Conservation (phyloP, 2,329 filamentous ascomycete genomes). For the Parasarocladium wereldwijsianum region DNA sequence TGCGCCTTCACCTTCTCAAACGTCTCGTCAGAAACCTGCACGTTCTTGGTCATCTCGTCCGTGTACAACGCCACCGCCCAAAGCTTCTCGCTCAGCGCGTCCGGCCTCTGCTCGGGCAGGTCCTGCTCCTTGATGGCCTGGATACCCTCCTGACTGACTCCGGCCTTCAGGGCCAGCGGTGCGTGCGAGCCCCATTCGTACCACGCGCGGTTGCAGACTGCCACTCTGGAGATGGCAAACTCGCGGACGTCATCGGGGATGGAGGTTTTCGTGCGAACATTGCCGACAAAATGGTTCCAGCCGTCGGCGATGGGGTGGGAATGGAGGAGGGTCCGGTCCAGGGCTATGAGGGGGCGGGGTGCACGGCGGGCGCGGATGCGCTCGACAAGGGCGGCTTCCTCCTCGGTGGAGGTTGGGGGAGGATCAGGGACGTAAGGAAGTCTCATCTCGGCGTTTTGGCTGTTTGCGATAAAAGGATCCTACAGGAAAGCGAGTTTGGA, state of each 20-base stretch:
- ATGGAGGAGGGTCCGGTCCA: conserved; percentile 67
- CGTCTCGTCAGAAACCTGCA: conserved; percentile 52
- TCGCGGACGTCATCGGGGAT: conserved; percentile 49
- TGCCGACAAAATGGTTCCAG: conserved; percentile 56
- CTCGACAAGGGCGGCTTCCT: conserved; percentile 41
- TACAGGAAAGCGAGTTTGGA: not conserved
- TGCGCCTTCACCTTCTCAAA: conserved; percentile 46
- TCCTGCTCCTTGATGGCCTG: conserved; percentile 21
- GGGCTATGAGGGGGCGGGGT: conserved; percentile 54
- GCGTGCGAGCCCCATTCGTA: conserved; percentile 77
- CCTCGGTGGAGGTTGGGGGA: conserved; percentile 24
- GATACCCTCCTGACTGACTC: conserved; percentile 37
- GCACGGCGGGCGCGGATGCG: conserved; percentile 49
- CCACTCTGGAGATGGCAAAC: conserved; percentile 67
- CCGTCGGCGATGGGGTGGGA: conserved; percentile 61
- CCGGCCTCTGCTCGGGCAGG: conserved; percentile 12
- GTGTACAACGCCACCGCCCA: conserved; percentile 58
- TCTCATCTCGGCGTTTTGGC: conserved; percentile 34
- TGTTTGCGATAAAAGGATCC: not conserved
- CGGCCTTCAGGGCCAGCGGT: conserved; percentile 46
- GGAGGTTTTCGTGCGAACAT: conserved; percentile 38
- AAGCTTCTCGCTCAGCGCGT: conserved; percentile 40
- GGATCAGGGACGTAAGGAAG: conserved; percentile 48
- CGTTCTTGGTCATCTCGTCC: conserved; percentile 70
- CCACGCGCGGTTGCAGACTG: conserved; percentile 66